Evolutionary conservation across 805 yeast species (phyloP), one percentile per base, ranked within the genome.

Genomic region (Sugiyamaella marilandica): DNA sequence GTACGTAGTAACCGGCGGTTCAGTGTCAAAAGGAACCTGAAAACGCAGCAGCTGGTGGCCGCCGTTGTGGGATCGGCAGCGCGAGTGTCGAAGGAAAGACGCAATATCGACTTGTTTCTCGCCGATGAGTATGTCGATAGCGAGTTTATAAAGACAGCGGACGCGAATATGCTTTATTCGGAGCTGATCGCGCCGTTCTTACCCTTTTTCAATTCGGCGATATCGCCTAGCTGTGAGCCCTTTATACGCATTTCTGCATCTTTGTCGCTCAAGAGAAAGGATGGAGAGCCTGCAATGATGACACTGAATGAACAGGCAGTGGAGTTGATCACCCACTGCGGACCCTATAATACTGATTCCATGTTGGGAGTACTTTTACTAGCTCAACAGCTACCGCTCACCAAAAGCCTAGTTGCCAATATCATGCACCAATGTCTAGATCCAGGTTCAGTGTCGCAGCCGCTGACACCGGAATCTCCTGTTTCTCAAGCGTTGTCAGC

Each of bases 11-110:
- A 24, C 29, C 19, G 53, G n/a, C 32, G 33, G 18, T 31, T 37
- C 18, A 53, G 54, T 21, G 49, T 44, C 24, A 53, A 53, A 24
- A 35, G 54, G 33, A 24, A 21, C n/a, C 41, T 18, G 34, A 45
- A 33, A 18, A n/a, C 56, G n/a, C 37, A 34, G 35, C 8, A 16
- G 7, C 8, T 49, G 41, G 56, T 54, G 8, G 51, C 47, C 19
- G 5, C 21, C 13, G 51, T 50, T 11, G 29, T 53, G 34, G 26
- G 24, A 4, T 26, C 46, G 13, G 5, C 44, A 35, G 33, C 35
- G 24, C 10, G n/a, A 41, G 26, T 29, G 29, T 16, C 47, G 5
- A 11, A 31, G 4, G 19, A 11, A 16, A 9, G 44, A 32, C n/a
- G 41, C 16, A 10, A 46, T 14, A n/a, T 44, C 13, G 33, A 37